Evolutionary conservation across 139 green algal genomes (phyloP).

Genomic region (Haematococcus sp.): DNA sequence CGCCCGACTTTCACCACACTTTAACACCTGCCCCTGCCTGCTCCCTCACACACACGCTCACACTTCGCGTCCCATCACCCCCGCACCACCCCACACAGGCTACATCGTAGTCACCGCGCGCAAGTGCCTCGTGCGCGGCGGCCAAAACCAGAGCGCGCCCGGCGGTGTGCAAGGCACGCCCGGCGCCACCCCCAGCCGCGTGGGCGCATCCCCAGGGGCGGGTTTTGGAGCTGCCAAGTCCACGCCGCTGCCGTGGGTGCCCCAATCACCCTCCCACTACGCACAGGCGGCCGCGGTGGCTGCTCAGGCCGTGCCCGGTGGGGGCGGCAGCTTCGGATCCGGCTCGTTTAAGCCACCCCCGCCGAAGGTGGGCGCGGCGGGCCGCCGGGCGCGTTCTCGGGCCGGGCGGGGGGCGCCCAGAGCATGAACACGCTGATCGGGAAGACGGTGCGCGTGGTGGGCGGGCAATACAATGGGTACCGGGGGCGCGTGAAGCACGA

Average conservation of each 20-base stretch:
- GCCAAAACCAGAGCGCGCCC: neutral
- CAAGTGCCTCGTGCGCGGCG: constrained; percentile 4
- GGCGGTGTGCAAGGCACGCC: neutral
- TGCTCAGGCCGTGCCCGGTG: too few species aligned
- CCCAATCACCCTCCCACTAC: neutral
- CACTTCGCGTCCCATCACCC: too few species aligned
- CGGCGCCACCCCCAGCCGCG: neutral
- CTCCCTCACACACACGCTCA: too few species aligned
- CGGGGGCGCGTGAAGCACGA: constrained; percentile 75
- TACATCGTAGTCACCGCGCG: neutral
- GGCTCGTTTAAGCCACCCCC: too few species aligned
- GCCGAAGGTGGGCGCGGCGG: too few species aligned
- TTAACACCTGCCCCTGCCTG: too few species aligned
- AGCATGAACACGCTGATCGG: constrained; percentile 3
- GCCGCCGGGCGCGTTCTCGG: neutral
- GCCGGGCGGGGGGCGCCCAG: constrained; percentile 9
- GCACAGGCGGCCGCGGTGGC: too few species aligned
- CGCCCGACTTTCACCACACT: too few species aligned
- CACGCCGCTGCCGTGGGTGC: neutral
- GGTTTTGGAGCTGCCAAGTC: neutral
- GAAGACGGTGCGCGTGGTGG: constrained; percentile 28
- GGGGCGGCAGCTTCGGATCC: too few species aligned
- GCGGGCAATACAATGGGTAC: constrained; percentile 80
- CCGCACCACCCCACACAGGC: too few species aligned
- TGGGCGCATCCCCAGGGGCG: neutral